Conservation (phyloP, 176 grass and related monocot species). For the Guadua angustifolia region DNA sequence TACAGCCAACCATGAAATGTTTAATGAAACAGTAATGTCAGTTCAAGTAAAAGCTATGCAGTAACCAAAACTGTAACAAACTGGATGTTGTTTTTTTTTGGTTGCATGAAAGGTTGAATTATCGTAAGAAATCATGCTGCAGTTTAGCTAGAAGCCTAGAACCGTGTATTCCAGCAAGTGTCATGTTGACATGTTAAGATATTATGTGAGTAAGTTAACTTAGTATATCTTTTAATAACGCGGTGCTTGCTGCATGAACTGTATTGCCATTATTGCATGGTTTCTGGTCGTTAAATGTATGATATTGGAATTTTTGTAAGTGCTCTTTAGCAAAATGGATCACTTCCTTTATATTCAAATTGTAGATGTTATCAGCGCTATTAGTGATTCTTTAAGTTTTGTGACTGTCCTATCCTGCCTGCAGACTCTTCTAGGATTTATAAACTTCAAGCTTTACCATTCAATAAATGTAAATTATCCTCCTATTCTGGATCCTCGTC, state of each 20-base stretch:
- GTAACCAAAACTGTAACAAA: too few relatives aligned
- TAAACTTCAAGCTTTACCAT: conserved; percentile 98
- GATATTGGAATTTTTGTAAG: neutral
- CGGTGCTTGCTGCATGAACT: neutral
- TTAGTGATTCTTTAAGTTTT: conserved; percentile 35
- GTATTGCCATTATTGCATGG: neutral
- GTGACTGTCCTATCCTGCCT: conserved; percentile 45
- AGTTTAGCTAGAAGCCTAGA: neutral
- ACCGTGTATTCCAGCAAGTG: neutral
- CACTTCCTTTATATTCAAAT: neutral
- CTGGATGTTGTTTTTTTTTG: neutral
- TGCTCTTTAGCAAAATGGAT: neutral
- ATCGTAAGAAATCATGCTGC: neutral
- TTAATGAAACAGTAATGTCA: too few relatives aligned
- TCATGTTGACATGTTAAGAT: neutral
- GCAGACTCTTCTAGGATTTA: conserved; percentile 95
- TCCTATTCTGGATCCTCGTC: conserved; percentile 79
- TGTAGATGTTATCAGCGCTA: neutral
- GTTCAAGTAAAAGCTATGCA: too few relatives aligned
- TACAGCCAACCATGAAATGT: too few relatives aligned
- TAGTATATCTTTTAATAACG: neutral
- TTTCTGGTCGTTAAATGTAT: neutral
- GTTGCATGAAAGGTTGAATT: neutral
- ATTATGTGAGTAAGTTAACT: neutral
- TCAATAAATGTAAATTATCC: conserved; percentile 99